Conservation (phyloP, 495 filamentous ascomycete genomes). For the Neurospora discreta region DNA sequence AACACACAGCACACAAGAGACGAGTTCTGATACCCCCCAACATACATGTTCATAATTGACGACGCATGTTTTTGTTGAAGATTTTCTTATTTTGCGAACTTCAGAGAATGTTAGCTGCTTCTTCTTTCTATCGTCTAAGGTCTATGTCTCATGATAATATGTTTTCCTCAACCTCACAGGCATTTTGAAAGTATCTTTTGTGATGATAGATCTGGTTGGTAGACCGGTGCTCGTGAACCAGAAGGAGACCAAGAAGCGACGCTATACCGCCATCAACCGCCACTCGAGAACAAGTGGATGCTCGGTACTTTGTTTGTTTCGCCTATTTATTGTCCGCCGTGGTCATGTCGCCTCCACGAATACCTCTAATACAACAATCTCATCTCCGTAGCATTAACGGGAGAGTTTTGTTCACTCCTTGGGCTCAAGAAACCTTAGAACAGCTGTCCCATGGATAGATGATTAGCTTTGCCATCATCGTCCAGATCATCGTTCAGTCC, state of each 20-base stretch:
- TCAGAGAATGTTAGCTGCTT: neutral
- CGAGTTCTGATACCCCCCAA: neutral
- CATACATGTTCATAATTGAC: neutral
- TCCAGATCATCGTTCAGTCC: neutral
- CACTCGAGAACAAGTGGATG: neutral
- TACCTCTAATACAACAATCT: neutral
- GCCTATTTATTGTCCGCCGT: neutral
- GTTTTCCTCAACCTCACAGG: neutral
- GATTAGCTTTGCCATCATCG: neutral
- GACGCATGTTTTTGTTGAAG: neutral
- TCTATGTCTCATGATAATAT: neutral
- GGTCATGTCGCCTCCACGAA: neutral
- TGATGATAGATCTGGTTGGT: neutral
- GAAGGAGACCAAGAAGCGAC: neutral
- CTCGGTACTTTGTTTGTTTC: neutral
- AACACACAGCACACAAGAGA: neutral
- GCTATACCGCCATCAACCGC: neutral
- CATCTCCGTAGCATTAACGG: neutral
- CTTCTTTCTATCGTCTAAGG: neutral
- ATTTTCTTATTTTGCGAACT: neutral
- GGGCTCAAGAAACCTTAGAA: constrained; percentile 50
- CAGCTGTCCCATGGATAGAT: constrained; percentile 28
- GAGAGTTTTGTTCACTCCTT: constrained; percentile 29
- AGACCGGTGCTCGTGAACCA: neutral
- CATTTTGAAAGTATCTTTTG: neutral